Base-by-base conservation (phyloP, 2,329 filamentous ascomycete genomes). In the Aureobasidium sp. region DNA sequence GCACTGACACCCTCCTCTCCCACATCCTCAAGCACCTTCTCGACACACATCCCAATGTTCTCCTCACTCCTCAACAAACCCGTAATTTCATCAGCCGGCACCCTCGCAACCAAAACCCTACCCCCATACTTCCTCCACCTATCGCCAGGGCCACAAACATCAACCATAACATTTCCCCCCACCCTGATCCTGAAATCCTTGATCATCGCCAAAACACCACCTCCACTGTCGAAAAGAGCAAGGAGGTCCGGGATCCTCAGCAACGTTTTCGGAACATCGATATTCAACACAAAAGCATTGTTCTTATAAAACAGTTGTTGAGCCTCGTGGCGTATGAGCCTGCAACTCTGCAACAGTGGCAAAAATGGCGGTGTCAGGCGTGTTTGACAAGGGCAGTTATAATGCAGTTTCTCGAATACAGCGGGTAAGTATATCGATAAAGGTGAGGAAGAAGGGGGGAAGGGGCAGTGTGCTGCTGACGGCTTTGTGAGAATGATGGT, bases 41-140 rank as follows among this genome's bases (percentile, higher is more conserved):
- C 50, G 9, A 54, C 50, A 54, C 50, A 42, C 9, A 19, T 27
- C 4, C 23, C 35, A 19, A 54, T 54, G 10, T 54, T 42, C 15
- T 54, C 50, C n/a, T 54, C 50, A 10, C 37, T 25, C 27, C 50
- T 54, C 35, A 54, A 23, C 17, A 54, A 21, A 0, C 50, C 50
- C 1, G 50, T 54, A 8, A 54, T 54, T 2, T 29, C 50, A 42
- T 54, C 50, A 2, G n/a, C n/a, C 15, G 50, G 50, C 6, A 29
- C 25, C 5, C 35, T 42, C 5, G 50, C 50, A 7, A 54, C 50
- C n/a, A 54, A 42, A 1, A 54, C 50, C 10, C 37, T 40, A 5
- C 37, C 37, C 2, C 50, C 50, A 27, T 54, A 54, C 38, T 42
- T 54, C 50, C 15, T 54, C 50, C 50, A 54, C 37, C 50, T 54